Percentiles rank a stretch among this genome's conserved stretches.
Evolutionary conservation across 306 rosid species (phyloP).

Genomic region (Rosa chinensis): DNA sequence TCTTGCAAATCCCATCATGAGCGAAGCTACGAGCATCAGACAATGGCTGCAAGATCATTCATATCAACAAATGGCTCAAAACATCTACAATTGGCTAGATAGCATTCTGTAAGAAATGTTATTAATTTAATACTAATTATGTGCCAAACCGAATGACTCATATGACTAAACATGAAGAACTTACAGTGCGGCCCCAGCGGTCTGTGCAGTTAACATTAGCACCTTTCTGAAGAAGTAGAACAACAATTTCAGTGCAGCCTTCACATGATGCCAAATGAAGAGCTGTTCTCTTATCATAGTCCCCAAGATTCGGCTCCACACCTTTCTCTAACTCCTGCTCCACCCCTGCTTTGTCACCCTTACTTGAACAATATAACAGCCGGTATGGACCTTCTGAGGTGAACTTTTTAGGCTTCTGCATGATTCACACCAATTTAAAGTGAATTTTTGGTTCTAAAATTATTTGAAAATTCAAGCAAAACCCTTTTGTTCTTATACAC

Average conservation of each 20-base stretch:
- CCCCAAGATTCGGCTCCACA: constrained; percentile 23
- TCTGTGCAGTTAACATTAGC: constrained; percentile 30
- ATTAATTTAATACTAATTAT: background rate
- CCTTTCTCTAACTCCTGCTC: constrained; percentile 31
- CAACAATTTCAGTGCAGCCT: constrained; percentile 28
- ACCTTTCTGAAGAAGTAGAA: constrained; percentile 32
- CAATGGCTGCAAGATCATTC: constrained; percentile 25
- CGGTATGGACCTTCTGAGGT: constrained; percentile 24
- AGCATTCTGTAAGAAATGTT: background rate
- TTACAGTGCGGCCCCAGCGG: constrained; percentile 36
- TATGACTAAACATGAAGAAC: background rate
- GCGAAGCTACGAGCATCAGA: constrained; percentile 33
- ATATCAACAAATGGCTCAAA: background rate
- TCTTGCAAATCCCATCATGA: constrained; percentile 23
- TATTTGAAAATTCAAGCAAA: background rate
- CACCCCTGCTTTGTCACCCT: constrained; percentile 36
- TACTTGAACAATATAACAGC: constrained; percentile 30
- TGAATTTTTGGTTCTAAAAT: background rate
- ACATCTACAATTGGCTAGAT: background rate
- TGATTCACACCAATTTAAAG: background rate
- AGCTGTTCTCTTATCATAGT: constrained; percentile 36
- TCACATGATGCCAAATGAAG: constrained; percentile 39
- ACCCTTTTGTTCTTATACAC: background rate
- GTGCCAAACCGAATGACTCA: background rate
- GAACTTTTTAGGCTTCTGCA: background rate